Evolutionary conservation across 2,329 filamentous ascomycete species (phyloP).

Genomic region (Claviceps africana): DNA sequence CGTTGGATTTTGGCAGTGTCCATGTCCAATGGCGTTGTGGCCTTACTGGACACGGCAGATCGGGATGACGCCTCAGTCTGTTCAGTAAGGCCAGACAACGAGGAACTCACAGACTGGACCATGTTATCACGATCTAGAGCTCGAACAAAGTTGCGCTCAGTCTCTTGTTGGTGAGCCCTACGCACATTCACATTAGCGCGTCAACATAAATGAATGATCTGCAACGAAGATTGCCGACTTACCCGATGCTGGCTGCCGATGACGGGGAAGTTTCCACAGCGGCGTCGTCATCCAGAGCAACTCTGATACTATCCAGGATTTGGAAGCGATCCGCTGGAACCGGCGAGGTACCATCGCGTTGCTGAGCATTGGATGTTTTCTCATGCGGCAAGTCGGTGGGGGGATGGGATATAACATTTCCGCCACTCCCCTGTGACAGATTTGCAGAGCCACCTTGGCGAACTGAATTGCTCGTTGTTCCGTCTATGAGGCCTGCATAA

Average conservation of each 20-base stretch:
- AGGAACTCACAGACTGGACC: conserved; percentile 35
- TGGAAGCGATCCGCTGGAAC: background rate
- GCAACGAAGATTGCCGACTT: conserved; percentile 3
- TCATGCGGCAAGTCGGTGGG: background rate
- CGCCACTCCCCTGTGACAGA: conserved; percentile 7
- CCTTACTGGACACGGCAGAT: conserved; percentile 47
- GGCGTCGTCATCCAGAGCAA: conserved; percentile 13
- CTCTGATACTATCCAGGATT: conserved; percentile 9
- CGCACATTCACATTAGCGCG: background rate
- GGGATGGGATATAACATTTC: conserved; percentile 1
- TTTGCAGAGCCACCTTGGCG: background rate
- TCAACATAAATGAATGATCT: background rate
- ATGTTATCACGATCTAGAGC: conserved; percentile 10
- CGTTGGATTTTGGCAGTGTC: conserved; percentile 15
- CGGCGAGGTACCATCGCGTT: conserved; percentile 24
- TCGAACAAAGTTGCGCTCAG: conserved; percentile 9
- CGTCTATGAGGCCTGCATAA: background rate
- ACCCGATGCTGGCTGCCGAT: conserved; percentile 14
- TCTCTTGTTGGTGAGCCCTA: conserved; percentile 8
- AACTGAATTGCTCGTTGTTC: background rate
- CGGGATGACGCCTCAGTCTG: conserved; percentile 38
- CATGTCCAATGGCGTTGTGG: conserved; percentile 43
- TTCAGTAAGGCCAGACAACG: conserved; percentile 38
- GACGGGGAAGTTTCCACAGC: conserved; percentile 11
- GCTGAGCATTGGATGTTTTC: conserved; percentile 2